Evolutionary conservation across 2,329 filamentous ascomycete genomes (phyloP).

Genomic region (Fusarium mangiferae): DNA sequence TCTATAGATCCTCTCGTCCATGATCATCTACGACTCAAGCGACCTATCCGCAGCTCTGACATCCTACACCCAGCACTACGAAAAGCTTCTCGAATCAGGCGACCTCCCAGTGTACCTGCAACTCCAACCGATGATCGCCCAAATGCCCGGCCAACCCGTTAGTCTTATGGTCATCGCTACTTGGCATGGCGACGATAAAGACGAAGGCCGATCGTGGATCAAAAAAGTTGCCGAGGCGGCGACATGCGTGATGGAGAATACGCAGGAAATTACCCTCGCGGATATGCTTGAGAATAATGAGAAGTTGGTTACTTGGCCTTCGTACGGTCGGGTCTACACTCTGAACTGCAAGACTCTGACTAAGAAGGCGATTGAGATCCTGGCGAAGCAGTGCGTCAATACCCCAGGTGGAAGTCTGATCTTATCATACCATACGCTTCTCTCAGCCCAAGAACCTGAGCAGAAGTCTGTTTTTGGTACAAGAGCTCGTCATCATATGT

Average conservation of each 20-base stretch:
- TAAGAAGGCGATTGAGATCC: accelerated
- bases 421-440: not conserved
- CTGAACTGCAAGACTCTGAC: not conserved
- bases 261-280: not conserved
- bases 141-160: not conserved
- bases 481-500: not conserved
- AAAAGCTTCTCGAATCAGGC: not conserved
- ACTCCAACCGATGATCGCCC: not conserved
- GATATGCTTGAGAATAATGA: not conserved
- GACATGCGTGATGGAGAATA: not conserved
- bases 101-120: not conserved
- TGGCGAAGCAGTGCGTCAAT: not conserved
- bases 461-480: not conserved
- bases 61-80: not conserved
- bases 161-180: not conserved
- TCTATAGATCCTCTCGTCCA: not conserved
- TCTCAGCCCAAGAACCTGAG: not conserved
- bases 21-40: not conserved
- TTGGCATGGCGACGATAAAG: not conserved
- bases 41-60: not conserved
- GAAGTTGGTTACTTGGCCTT: not conserved
- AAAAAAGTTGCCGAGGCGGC: not conserved
- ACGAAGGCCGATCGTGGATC: not conserved
- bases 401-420: not conserved
- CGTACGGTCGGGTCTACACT: not conserved